Evolutionary conservation across 1,139 yeast genomes (phyloP).

Genomic region (Geotrichum macrosporum): DNA sequence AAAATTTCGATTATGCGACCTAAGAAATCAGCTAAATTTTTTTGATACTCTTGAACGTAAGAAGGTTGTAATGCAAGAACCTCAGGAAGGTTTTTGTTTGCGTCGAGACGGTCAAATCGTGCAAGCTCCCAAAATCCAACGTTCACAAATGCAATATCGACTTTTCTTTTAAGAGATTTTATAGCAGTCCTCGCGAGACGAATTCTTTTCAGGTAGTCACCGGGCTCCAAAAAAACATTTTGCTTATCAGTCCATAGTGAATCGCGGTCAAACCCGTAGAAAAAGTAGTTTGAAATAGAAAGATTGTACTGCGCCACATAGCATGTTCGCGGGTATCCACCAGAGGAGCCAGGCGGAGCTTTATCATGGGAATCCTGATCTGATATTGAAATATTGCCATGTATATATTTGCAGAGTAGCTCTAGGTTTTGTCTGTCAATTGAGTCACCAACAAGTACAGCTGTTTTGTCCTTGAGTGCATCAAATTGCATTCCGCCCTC

Average conservation of each 20-base stretch:
- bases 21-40: conserved; percentile 14
- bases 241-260: conserved; percentile 22
- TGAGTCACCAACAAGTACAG: conserved; percentile 23
- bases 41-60: conserved; percentile 18
- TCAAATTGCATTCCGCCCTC: conserved; percentile 9
- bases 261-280: conserved; percentile 23
- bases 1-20: conserved; percentile 7
- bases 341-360: conserved; percentile 6
- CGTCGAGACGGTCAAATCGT: conserved; percentile 20
- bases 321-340: conserved; percentile 22
- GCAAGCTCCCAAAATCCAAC: conserved; percentile 25
- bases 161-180: conserved; percentile 13
- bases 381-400: conserved; percentile 18
- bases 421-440: conserved; percentile 22
- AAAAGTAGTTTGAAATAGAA: conserved; percentile 21
- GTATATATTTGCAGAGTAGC: conserved; percentile 19
- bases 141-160: conserved; percentile 23
- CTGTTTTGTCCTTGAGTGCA: conserved; percentile 21
- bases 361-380: conserved; percentile 18
- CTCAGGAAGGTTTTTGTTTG: conserved; percentile 12
- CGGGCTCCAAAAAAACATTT: conserved; percentile 21
- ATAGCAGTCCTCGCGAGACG: conserved; percentile 16
- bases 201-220: conserved; percentile 19
- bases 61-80: conserved; percentile 8
- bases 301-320: conserved; percentile 20